These are phyloP conservation scores for Ilyonectria robusta DNA, from an alignment of 2,329 filamentous ascomycete genomes.

Conservation along the genomic window DNA sequence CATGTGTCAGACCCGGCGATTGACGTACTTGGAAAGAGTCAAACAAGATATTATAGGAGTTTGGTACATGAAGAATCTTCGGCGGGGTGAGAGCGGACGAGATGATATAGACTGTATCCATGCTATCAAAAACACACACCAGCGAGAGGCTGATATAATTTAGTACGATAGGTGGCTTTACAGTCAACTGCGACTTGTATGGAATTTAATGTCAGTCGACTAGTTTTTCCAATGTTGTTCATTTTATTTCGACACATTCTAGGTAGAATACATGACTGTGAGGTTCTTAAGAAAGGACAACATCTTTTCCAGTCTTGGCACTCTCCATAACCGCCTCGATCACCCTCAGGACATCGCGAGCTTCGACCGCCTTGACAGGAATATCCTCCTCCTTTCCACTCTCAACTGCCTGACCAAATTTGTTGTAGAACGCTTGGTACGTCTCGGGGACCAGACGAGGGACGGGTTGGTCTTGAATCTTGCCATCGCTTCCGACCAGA, in stretches of 20 bases:
- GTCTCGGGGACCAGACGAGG: constrained; percentile 76
- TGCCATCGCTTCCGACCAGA: constrained; percentile 65
- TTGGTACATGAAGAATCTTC: not conserved
- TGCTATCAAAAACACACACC: not conserved
- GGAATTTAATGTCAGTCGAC: too few species aligned
- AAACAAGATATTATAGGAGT: not conserved
- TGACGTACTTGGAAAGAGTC: not conserved
- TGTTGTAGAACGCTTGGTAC: constrained; percentile 77
- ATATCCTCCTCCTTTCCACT: constrained; percentile 65
- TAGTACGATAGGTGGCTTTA: not conserved
- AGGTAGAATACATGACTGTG: not conserved
- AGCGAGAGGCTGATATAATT: not conserved
- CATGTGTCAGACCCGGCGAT: not conserved
- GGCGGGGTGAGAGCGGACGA: not conserved
- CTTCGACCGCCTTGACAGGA: constrained; percentile 66
- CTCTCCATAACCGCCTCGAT: constrained; percentile 68
- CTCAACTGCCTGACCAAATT: constrained; percentile 63
- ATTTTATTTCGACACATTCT: not conserved
- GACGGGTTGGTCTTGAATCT: constrained; percentile 63
- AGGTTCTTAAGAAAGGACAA: constrained; percentile 50
- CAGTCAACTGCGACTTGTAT: not conserved
- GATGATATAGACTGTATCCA: not conserved
- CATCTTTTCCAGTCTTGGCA: constrained; percentile 62
- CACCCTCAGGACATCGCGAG: constrained; percentile 66
- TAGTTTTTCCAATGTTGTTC: not conserved